Evolutionary conservation across 2,329 filamentous ascomycete genomes (phyloP).

Genomic region (Diaporthe australafricana): DNA sequence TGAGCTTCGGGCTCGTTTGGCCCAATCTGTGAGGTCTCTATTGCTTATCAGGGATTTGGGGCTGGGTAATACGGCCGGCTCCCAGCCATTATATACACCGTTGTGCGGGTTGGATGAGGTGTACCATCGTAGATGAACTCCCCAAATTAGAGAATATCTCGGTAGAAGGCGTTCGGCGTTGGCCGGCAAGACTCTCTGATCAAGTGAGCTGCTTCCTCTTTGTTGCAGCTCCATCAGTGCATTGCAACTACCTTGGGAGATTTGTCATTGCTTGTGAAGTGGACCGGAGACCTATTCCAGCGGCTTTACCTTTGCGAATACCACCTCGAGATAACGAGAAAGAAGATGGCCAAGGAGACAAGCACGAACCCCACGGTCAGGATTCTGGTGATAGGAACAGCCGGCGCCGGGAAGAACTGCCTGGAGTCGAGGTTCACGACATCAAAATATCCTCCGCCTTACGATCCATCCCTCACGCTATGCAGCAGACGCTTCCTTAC

Average conservation of each 20-base stretch:
- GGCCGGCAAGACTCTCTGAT: neutral
- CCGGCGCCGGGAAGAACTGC: slow-evolving; percentile 46
- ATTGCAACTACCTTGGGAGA: neutral
- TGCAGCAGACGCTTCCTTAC: slow-evolving; percentile 45
- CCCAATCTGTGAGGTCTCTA: neutral
- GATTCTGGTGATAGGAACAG: slow-evolving; percentile 44
- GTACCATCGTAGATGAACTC: neutral
- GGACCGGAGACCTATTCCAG: neutral
- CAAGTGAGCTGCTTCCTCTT: slow-evolving; percentile 3
- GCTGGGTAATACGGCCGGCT: slow-evolving; percentile 1
- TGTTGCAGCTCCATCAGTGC: neutral
- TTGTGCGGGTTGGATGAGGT: neutral
- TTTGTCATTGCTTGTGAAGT: slow-evolving; percentile 13
- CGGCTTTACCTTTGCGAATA: neutral
- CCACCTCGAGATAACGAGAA: slow-evolving; percentile 4
- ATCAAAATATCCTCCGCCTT: slow-evolving; percentile 44
- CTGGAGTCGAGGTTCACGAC: slow-evolving; percentile 48
- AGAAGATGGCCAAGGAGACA: slow-evolving; percentile 33
- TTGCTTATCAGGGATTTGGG: neutral
- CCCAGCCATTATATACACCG: slow-evolving; percentile 4
- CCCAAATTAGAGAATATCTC: slow-evolving; percentile 20
- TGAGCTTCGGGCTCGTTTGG: neutral
- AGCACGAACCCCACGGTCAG: slow-evolving; percentile 41
- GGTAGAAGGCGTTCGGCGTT: slow-evolving; percentile 15
- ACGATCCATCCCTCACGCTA: slow-evolving; percentile 46